Conservation (phyloP, 2,329 filamentous ascomycete species). For the Calonectria naviculata region DNA sequence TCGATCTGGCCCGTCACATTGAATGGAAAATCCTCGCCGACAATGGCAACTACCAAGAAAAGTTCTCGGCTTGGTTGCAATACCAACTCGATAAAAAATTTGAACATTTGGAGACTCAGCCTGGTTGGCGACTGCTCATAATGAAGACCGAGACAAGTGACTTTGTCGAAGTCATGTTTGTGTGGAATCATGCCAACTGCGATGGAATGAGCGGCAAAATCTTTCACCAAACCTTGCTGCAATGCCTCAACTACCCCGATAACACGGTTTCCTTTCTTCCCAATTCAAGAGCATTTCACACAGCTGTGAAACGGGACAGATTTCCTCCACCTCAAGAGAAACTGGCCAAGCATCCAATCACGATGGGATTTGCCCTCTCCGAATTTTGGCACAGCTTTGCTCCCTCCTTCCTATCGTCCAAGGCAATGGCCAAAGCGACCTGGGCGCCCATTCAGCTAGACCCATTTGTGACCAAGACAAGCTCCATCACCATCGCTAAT, state of each 20-base stretch:
- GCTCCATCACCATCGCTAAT: conserved; percentile 30
- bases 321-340: conserved; percentile 40
- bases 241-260: conserved; percentile 35
- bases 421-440: conserved; percentile 15
- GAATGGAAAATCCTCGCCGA: conserved; percentile 23
- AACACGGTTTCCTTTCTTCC: not conserved
- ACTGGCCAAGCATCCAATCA: conserved; percentile 32
- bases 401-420: conserved; percentile 28
- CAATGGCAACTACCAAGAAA: not conserved
- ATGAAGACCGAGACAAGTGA: conserved; percentile 17
- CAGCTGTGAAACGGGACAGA: not conserved
- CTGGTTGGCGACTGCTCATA: conserved; percentile 39
- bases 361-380: conserved; percentile 26
- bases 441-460: conserved; percentile 40
- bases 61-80: conserved; percentile 12
- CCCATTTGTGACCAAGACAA: conserved; percentile 32
- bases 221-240: conserved; percentile 43
- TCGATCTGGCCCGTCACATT: conserved; percentile 29
- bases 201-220: conserved; percentile 46
- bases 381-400: conserved; percentile 13
- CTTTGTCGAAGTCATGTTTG: conserved; percentile 40
- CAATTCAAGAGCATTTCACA: not conserved
- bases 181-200: conserved; percentile 39
- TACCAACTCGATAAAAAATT: conserved; percentile 35
- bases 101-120: conserved; percentile 31